Evolutionary conservation across 352 stramenopile species (phyloP), one percentile per base, ranked within the genome.

Genomic region (Phytophthora niederhauseri): DNA sequence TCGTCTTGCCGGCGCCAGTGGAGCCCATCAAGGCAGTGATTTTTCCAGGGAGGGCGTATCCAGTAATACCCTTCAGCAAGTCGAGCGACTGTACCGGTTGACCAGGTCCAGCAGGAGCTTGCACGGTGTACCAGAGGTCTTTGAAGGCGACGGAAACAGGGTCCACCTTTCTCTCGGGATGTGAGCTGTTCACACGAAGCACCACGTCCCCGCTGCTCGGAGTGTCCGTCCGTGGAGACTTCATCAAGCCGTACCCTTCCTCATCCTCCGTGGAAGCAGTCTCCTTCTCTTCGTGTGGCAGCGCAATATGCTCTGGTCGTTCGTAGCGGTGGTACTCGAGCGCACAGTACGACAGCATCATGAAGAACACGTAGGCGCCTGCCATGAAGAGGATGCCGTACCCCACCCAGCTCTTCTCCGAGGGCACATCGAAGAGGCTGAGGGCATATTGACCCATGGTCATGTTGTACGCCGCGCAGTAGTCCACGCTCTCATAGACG

Each of bases 1-100:
- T 99, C 15, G 94, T 98, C 69, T 99, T 98, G 19, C 95, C 93
- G 22, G 90, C 87, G 30, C 89, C 88, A 26, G 78, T 85, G 0
- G 81, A 87, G 9, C 87, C 87, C 82, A 94, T 93, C 2, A 95
- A 57, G 11, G 87, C 87, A 3, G 83, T 90, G 48, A 94, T 87
- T 0, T 70, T 77, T 0, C 87, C 87, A 19, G 85, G 87, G 12
- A 73, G 24, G 1, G 82, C 81, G 41, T 78, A 82, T 12, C 84
- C 87, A 7, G 75, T 84, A 57, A 95, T 82, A 3, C 76, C 73
- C 61, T 86, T 82, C 17, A 94, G 75, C 49, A 92, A 56, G 38
- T 89, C 72, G 22, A 87, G 50, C 5, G 61, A 64, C 19, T 81
- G 63, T 11, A 71, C 56, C 15, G 64, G 65, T 24, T 83, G 53